Evolutionary conservation across 2,329 filamentous ascomycete genomes (phyloP).

Genomic region (Penicillium sumatraense): DNA sequence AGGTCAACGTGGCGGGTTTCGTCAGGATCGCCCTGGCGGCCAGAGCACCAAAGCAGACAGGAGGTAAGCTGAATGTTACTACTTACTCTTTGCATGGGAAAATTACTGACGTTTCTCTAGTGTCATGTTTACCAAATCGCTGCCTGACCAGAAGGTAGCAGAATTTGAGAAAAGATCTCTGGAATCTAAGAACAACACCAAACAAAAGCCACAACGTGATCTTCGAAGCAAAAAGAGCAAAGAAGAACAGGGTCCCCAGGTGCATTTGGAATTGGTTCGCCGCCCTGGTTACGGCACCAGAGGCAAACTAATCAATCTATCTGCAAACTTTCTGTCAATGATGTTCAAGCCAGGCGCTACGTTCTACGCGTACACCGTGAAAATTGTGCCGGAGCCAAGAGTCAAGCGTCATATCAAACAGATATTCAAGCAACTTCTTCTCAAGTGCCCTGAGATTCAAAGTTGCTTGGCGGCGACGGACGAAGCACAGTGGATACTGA

Average conservation of each 20-base stretch:
- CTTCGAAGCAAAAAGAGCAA: neutral
- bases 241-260: neutral
- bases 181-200: neutral
- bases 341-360: conserved; percentile 4
- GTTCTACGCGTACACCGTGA: conserved; percentile 13
- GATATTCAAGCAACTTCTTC: conserved; percentile 10
- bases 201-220: neutral
- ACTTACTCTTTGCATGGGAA: neutral
- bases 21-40: neutral
- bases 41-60: neutral
- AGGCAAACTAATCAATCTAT: conserved; percentile 8
- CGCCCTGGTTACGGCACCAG: conserved; percentile 23
- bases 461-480: conserved; percentile 14
- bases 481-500: conserved; percentile 17
- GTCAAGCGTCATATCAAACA: conserved; percentile 5
- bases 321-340: conserved; percentile 23
- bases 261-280: neutral
- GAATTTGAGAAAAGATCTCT: conserved; percentile 13
- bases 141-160: neutral
- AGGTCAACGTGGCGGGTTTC: neutral
- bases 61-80: neutral
- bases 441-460: neutral
- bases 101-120: neutral
- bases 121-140: conserved; percentile 1
- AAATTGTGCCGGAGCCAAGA: conserved; percentile 3